Evolutionary conservation across 2,329 filamentous ascomycete species (phyloP), one percentile per base, ranked within the genome.

Genomic region (Neopestalotiopsis sp.): DNA sequence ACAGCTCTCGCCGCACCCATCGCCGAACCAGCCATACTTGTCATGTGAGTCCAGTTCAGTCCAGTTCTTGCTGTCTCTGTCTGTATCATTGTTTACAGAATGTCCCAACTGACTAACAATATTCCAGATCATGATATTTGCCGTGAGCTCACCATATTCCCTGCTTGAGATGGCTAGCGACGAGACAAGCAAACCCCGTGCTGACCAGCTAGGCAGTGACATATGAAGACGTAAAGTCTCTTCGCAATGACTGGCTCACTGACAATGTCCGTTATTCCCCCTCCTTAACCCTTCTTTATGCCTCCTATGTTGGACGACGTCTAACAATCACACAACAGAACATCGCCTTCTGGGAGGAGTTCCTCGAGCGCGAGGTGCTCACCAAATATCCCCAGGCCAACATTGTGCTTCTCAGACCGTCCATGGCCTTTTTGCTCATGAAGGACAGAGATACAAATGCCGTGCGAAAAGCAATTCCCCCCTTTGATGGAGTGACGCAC

Each of bases 331-430:
- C 24, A 28, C 24, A 6, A 32, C 32, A 95, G 93, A 95, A 94
- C 75, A 98, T 99, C 73, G 92, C 94, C 65, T 98, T 99, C 79
- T 99, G 96, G 95, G 93, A 98, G 87, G 95, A 98, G 87, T 97
- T 90, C 75, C 90, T 99, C 72, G 96, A 99, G 81, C 93, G 91
- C 71, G 95, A 98, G 84, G 91, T 94, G 70, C 90, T 99, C 34
- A 85, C 86, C 38, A 89, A 90, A 74, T 97, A 92, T 78, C 93
- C 93, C 10, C 90, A 93, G 77, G 94, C 94, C 24, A 89, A 94
- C 72, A 97, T 99, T 78, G 87, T 95, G 70, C 92, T 99, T 68
- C 90, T 99, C 34, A 93, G 95, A 13, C 96, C 96, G 0, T 93
- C 91, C 76, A 97, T 98, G 93, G 91, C 93, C 67, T 97, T 96